phyloP scores from a whole-genome alignment of 2,329 filamentous ascomycete genomes.

The Ceratocystis lukuohia region DNA sequence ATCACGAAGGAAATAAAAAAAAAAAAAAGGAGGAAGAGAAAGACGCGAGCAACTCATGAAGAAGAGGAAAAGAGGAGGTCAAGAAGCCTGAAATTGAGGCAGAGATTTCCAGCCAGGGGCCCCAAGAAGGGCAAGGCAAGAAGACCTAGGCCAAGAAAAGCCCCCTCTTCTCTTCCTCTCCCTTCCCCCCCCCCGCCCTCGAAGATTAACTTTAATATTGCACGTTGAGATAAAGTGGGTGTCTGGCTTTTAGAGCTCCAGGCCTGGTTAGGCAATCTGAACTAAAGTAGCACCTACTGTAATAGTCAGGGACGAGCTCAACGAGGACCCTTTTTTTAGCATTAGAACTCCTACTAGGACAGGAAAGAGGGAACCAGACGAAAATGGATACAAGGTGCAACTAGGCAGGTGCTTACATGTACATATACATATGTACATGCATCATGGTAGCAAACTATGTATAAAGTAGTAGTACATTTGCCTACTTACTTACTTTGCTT shows the following conservation, averaged over 20 bases:
- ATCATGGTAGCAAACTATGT: neutral
- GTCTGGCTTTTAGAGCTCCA: neutral
- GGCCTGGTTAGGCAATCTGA: neutral
- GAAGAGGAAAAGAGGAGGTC: conserved; percentile 3
- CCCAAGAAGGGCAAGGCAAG: neutral
- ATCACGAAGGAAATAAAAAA: neutral
- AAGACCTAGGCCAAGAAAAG: neutral
- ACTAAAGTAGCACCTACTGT: neutral
- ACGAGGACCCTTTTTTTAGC: neutral
- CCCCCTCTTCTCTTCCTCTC: neutral
- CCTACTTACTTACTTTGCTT: neutral
- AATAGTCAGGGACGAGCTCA: neutral
- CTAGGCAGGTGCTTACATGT: neutral
- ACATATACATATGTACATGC: neutral
- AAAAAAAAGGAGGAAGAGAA: neutral
- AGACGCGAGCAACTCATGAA: neutral
- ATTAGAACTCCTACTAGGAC: neutral
- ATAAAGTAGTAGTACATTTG: neutral
- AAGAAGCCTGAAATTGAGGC: neutral
- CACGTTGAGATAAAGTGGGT: neutral
- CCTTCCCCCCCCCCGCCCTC: neutral
- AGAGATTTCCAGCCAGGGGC: conserved; percentile 1
- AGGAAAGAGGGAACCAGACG: neutral
- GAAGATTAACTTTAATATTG: conserved; percentile 4
- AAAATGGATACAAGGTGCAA: neutral